phyloP scores from a whole-genome alignment of 768 basidiomycete genomes.

The Cystoderma amianthinum region DNA sequence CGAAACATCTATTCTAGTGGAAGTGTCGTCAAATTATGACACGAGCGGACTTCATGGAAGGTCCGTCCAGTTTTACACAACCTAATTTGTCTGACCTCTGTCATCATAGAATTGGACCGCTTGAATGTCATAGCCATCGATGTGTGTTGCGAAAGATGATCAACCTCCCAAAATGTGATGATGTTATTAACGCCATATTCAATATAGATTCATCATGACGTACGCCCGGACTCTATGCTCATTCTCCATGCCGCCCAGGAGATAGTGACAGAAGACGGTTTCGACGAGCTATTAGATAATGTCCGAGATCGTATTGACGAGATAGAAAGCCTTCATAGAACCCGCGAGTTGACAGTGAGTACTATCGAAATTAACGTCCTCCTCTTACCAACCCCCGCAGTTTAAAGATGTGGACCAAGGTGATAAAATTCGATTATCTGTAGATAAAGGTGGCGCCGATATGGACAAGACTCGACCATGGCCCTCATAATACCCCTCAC shows the following conservation, averaged over 20 bases:
- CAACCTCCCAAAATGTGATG: no score
- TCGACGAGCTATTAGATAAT: constrained; percentile 68
- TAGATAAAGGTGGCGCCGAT: constrained; percentile 44
- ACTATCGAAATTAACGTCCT: not conserved
- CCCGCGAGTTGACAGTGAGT: constrained; percentile 67
- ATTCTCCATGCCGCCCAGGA: constrained; percentile 67
- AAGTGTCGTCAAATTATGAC: constrained; percentile 80
- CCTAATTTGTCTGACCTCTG: not conserved
- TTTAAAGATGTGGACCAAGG: constrained; percentile 31
- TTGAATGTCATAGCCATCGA: constrained; percentile 76
- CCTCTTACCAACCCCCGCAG: constrained; percentile 18
- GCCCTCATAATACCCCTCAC: not conserved
- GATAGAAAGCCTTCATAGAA: constrained; percentile 81
- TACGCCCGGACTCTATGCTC: constrained; percentile 76
- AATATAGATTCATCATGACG: constrained; percentile 66
- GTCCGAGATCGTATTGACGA: constrained; percentile 77
- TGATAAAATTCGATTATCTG: constrained; percentile 14
- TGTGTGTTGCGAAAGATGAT: constrained; percentile 29
- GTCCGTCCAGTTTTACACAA: constrained; percentile 25
- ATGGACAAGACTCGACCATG: constrained; percentile 16
- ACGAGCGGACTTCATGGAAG: constrained; percentile 74
- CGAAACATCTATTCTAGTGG: constrained; percentile 31
- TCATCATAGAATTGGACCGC: constrained; percentile 51
- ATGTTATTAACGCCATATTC: constrained; percentile 1
- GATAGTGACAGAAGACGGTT: constrained; percentile 68